Conservation (phyloP, 2,329 filamentous ascomycete genomes). For the Cladorrhinum sp. region DNA sequence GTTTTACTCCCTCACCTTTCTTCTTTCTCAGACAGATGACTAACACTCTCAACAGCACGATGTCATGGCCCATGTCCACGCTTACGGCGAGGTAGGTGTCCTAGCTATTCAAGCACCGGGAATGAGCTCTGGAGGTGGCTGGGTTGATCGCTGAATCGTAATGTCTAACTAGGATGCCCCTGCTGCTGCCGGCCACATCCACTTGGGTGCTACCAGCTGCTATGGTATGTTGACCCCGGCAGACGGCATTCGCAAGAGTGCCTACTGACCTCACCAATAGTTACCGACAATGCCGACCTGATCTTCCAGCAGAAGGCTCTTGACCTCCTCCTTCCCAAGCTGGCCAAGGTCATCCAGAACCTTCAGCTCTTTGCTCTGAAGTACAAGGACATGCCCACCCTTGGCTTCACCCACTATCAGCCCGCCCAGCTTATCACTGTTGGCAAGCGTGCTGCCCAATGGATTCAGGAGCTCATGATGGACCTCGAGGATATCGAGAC, state of each 20-base stretch:
- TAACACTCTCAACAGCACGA: conserved; percentile 31
- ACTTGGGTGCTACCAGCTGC: conserved; percentile 60
- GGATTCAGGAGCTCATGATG: conserved; percentile 65
- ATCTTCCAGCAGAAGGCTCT: conserved; percentile 67
- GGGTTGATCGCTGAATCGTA: neutral
- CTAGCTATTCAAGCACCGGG: neutral
- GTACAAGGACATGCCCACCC: conserved; percentile 65
- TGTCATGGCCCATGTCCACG: conserved; percentile 70
- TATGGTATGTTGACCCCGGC: conserved; percentile 32
- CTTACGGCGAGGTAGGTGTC: conserved; percentile 59
- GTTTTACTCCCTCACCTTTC: conserved; percentile 27
- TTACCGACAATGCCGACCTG: conserved; percentile 74
- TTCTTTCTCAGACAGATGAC: neutral
- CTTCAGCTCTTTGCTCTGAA: conserved; percentile 68
- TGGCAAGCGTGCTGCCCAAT: conserved; percentile 66
- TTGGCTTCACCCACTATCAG: conserved; percentile 75
- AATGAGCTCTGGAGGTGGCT: neutral
- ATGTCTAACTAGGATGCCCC: conserved; percentile 50
- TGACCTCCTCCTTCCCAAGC: conserved; percentile 70
- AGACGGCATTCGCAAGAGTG: neutral
- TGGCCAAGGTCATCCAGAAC: conserved; percentile 76
- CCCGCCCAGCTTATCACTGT: conserved; percentile 60
- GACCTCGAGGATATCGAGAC: conserved; percentile 73
- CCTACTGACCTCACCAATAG: conserved; percentile 24
- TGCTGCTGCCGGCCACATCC: conserved; percentile 80